Evolutionary conservation across 2,329 filamentous ascomycete genomes (phyloP).

Genomic region (Pseudogymnoascus sp.): DNA sequence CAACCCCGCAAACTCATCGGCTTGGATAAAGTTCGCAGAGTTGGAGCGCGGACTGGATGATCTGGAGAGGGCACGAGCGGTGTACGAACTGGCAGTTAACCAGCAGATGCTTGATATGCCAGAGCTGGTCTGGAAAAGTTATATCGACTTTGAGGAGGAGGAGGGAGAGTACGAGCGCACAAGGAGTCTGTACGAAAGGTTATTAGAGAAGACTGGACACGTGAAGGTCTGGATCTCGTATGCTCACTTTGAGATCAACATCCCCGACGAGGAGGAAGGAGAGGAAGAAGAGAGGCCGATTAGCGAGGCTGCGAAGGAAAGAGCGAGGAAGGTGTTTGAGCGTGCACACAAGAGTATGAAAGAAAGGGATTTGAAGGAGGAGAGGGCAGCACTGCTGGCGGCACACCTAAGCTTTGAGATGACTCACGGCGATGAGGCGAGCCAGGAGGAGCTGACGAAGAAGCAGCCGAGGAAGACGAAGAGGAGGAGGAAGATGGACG

Average conservation of each 20-base stretch:
- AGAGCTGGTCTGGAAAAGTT: slow-evolving; percentile 93
- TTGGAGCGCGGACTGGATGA: slow-evolving; percentile 89
- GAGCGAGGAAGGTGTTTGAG: slow-evolving; percentile 77
- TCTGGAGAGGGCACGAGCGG: slow-evolving; percentile 75
- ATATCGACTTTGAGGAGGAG: slow-evolving; percentile 97
- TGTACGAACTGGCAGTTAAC: slow-evolving; percentile 82
- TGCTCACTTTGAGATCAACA: slow-evolving; percentile 95
- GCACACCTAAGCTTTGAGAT: slow-evolving; percentile 90
- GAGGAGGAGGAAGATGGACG: slow-evolving; percentile 84
- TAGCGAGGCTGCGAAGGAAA: slow-evolving; percentile 73
- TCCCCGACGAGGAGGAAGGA: slow-evolving; percentile 62
- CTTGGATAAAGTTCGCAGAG: slow-evolving; percentile 95
- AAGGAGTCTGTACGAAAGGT: slow-evolving; percentile 75
- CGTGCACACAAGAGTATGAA: slow-evolving; percentile 82
- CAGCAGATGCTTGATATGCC: slow-evolving; percentile 91
- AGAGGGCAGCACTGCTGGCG: slow-evolving; percentile 83
- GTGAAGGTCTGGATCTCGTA: slow-evolving; percentile 99
- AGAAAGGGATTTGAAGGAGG: slow-evolving; percentile 83
- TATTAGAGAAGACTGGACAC: slow-evolving; percentile 91
- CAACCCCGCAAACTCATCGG: slow-evolving; percentile 82
- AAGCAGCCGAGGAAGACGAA: slow-evolving; percentile 93
- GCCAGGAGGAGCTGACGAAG: slow-evolving; percentile 76
- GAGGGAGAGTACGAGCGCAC: slow-evolving; percentile 84
- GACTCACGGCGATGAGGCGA: slow-evolving; percentile 67
- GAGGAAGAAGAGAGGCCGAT: slow-evolving; percentile 55